Percentiles rank a stretch among this genome's conserved stretches.
Evolutionary conservation across 345 rosid genomes (phyloP).

Genomic region (Eutrema japonicum): DNA sequence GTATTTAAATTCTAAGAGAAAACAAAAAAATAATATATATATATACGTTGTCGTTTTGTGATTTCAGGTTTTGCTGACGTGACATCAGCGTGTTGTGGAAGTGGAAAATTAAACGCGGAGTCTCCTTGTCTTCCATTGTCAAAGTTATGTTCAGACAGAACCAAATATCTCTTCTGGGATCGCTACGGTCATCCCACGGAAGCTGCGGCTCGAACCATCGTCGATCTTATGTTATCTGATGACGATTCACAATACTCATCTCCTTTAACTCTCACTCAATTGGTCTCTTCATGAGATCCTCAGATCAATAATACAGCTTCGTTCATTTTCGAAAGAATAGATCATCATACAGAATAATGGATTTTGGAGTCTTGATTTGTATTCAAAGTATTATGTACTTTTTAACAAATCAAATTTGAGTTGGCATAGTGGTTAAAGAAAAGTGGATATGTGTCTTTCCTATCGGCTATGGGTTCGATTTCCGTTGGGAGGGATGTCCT

Average conservation of each 20-base stretch:
- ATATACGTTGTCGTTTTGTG: too few species aligned
- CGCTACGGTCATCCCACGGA: conserved; percentile 65
- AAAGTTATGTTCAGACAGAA: conserved; percentile 62
- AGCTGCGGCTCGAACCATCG: conserved; percentile 51
- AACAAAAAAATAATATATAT: too few species aligned
- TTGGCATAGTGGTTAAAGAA: too few species aligned
- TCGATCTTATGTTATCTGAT: conserved; percentile 50
- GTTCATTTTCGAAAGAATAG: neutral
- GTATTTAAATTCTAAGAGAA: too few species aligned
- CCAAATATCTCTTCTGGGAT: conserved; percentile 82
- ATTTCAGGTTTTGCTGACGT: conserved; percentile 40
- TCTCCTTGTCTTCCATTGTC: conserved; percentile 61
- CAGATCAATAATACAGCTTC: conserved; percentile 11
- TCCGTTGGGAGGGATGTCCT: too few species aligned
- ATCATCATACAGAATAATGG: conserved; percentile 3
- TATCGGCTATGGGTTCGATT: too few species aligned
- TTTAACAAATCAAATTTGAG: too few species aligned
- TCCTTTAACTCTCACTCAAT: conserved; percentile 59
- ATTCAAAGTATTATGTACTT: neutral
- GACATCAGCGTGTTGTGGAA: conserved; percentile 81
- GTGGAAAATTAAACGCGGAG: conserved; percentile 58
- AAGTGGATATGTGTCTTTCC: too few species aligned
- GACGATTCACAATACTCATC: conserved; percentile 50
- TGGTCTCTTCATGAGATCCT: conserved; percentile 44
- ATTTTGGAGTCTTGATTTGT: conserved; percentile 11